Percentiles rank a stretch among this genome's conserved stretches.
phyloP scores from a whole-genome alignment of 306 rosid genomes.

The Oxytropis ochrocephala region DNA sequence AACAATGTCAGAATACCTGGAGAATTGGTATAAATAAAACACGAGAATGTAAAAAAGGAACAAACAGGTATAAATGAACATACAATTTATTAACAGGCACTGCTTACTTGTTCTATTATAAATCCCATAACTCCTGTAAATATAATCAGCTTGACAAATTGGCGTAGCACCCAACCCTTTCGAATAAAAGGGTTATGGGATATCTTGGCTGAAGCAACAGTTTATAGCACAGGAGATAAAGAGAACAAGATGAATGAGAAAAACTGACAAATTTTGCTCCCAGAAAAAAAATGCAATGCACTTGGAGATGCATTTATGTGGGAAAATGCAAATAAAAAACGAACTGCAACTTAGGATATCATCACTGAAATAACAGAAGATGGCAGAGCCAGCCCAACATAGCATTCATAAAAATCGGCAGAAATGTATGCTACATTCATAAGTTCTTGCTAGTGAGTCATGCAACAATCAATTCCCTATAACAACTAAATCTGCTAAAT shows the following conservation, averaged over 20 bases:
- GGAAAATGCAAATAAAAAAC: background rate
- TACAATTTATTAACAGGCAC: conserved; percentile 2
- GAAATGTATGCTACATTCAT: background rate
- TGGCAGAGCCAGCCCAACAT: background rate
- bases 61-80: conserved; percentile 3
- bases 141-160: conserved; percentile 73
- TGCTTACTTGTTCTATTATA: conserved; percentile 85
- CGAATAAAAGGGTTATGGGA: conserved; percentile 75
- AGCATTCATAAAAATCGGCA: background rate
- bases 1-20: conserved; percentile 22
- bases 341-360: conserved; percentile 14
- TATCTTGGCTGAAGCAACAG: conserved; percentile 61
- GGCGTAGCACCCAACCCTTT: conserved; percentile 90
- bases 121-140: conserved; percentile 98
- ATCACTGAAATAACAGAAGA: background rate
- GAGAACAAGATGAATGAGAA: background rate
- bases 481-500: background rate
- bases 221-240: conserved; percentile 8
- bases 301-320: background rate
- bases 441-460: background rate
- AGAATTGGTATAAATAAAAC: conserved; percentile 1
- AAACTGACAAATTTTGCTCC: background rate
- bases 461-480: background rate
- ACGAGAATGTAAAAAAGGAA: background rate
- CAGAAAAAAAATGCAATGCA: background rate